Evolutionary conservation across 129 eudicot species (phyloP), one percentile per base, ranked within the genome.

Genomic region (Rutidosis leptorrhynchoides): DNA sequence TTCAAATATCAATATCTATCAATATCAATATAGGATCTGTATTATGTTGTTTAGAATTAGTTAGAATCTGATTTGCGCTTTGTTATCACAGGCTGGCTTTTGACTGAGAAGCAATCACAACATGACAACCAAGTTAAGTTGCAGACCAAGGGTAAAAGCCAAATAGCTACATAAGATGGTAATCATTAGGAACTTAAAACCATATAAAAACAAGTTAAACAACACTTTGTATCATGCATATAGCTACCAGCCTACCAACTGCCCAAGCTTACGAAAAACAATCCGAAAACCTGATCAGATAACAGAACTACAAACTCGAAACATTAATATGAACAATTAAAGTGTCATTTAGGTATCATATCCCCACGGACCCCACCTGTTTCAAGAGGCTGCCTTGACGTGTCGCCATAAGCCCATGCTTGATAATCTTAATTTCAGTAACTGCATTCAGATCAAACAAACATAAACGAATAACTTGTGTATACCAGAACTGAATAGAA

Each of bases 391-490:
- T 91, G 90, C 70, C 98, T 80, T 24, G 98, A 87, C 10, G 87
- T 42, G 57, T 87, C 98, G 11, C 96, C 98, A 27, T 96, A 87
- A 73, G 98, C 98, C 98, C 98, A 88, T 10, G 96, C 96, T 83
- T 83, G 59, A 52, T 91, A 88, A 67, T 91, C 98, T 80, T n/a
- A n/a, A n/a, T n/a, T 88, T 91, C 67, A 85, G 90, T 62, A 91
- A 78, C 98, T 91, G 87, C 79, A 70, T 56, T 65, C 4, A 59
- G 48, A 64, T 58, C 42, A 69, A 40, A 6, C 23, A 62, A 67
- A 51, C 23, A 75, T 23, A 70, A 24, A 21, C 29, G 2, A 32
- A 1, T 32, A 26, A 22, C 32, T 28, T 51, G 37, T 32, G 45
- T 21, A 67, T n/a, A 42, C 67, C n/a, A n/a, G 46, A 40, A 40